These are phyloP conservation scores for Thraustotheca clavata DNA, from an alignment of 352 stramenopile species.

Conservation along the genomic window DNA sequence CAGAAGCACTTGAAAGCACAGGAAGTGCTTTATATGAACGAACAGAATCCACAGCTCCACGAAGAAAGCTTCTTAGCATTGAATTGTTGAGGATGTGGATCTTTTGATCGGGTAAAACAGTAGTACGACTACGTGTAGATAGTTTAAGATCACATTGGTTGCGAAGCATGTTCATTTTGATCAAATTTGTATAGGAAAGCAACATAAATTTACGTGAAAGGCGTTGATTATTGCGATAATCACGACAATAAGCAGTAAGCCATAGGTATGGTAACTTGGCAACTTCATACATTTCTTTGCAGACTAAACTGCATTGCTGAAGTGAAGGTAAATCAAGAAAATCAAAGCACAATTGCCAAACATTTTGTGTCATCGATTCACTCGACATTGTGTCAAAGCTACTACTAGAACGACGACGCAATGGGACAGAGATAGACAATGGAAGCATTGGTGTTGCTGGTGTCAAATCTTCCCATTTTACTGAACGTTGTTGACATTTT, in stretches of 20 bases:
- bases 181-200: conserved; percentile 34
- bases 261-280: conserved; percentile 36
- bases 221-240: conserved; percentile 34
- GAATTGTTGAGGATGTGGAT: conserved; percentile 69
- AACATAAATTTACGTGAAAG: conserved; percentile 32
- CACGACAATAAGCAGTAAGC: conserved; percentile 46
- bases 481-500: neutral
- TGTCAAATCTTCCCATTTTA: neutral
- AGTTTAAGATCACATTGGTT: conserved; percentile 25
- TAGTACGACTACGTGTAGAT: conserved; percentile 51
- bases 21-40: conserved; percentile 43
- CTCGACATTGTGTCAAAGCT: conserved; percentile 12
- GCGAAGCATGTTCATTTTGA: conserved; percentile 38
- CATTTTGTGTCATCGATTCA: conserved; percentile 36
- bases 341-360: conserved; percentile 63
- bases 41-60: conserved; percentile 62
- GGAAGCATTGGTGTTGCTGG: neutral
- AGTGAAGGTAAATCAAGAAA: conserved; percentile 56
- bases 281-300: conserved; percentile 48
- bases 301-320: conserved; percentile 34
- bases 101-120: conserved; percentile 30
- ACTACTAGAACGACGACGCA: neutral
- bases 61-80: conserved; percentile 67
- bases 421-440: neutral
- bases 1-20: conserved; percentile 42